Evolutionary conservation across 345 rosid genomes (phyloP).

Genomic region (Lepidium africanum): DNA sequence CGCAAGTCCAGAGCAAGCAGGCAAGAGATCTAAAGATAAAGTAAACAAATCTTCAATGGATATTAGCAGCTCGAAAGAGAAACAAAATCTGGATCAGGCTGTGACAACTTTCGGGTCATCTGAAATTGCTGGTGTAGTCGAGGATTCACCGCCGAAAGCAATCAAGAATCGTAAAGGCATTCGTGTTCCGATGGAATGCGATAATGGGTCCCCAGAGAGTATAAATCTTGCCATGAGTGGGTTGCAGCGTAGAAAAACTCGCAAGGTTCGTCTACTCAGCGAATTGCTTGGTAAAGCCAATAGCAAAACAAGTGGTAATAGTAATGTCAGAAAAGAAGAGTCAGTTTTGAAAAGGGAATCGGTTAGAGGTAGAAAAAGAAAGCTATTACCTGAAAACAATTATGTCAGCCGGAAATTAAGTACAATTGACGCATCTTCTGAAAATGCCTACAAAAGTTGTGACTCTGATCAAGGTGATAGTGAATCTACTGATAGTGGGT

Average conservation of each 20-base stretch:
- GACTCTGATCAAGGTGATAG: constrained; percentile 32
- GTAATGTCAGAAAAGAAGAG: constrained; percentile 24
- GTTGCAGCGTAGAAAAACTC: constrained; percentile 49
- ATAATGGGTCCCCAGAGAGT: constrained; percentile 51
- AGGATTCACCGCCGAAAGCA: constrained; percentile 27
- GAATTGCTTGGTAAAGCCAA: constrained; percentile 53
- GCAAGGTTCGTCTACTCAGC: constrained; percentile 64
- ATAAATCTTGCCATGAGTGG: constrained; percentile 40
- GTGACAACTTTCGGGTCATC: constrained; percentile 25
- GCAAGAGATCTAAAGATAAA: constrained; percentile 12
- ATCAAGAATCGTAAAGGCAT: constrained; percentile 21
- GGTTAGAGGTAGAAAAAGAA: constrained; percentile 49
- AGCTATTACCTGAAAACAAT: constrained; percentile 34
- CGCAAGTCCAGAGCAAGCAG: not conserved
- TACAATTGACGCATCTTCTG: not conserved
- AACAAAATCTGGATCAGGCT: constrained; percentile 24
- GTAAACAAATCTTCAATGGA: not conserved
- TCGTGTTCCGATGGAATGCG: constrained; percentile 29
- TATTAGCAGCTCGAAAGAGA: constrained; percentile 13
- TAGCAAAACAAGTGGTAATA: constrained; percentile 18
- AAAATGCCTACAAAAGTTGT: constrained; percentile 23
- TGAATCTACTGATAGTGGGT: constrained; percentile 30
- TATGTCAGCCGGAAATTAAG: constrained; percentile 9
- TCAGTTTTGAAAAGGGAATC: constrained; percentile 28
- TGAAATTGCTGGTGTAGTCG: constrained; percentile 26